phyloP scores from a whole-genome alignment of 805 yeast species.

The Starmerella floricola region DNA sequence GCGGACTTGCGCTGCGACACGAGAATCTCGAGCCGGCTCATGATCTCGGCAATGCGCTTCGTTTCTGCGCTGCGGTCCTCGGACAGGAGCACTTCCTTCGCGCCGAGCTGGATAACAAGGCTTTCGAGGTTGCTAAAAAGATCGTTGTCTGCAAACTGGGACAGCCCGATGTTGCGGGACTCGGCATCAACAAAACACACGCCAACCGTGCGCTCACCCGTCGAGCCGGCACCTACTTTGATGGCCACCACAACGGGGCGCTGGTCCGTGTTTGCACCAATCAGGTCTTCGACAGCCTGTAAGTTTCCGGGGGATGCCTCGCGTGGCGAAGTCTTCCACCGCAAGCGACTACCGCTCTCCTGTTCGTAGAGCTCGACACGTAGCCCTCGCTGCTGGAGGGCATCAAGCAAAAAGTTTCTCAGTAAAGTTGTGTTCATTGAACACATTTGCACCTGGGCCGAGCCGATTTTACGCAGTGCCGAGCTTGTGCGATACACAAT shows the following conservation, averaged over 20 bases:
- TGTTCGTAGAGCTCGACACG: constrained; percentile 72
- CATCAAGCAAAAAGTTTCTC: constrained; percentile 47
- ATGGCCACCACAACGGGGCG: constrained; percentile 45
- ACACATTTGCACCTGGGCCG: constrained; percentile 32
- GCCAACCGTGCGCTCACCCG: constrained; percentile 49
- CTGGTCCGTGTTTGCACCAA: constrained; percentile 37
- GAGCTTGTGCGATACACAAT: constrained; percentile 70
- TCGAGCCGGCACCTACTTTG: constrained; percentile 30
- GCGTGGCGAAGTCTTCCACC: constrained; percentile 44
- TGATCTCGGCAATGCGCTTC: constrained; percentile 52
- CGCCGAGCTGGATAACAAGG: constrained; percentile 74
- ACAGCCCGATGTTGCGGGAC: constrained; percentile 50
- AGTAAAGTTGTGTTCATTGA: constrained; percentile 67
- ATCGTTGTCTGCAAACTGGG: constrained; percentile 80
- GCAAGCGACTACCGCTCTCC: constrained; percentile 24
- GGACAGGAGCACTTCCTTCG: constrained; percentile 62
- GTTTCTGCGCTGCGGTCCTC: constrained; percentile 34
- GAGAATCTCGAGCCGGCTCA: constrained; percentile 69
- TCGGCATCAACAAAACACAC: constrained; percentile 69
- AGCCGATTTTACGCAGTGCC: constrained; percentile 46
- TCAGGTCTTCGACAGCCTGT: constrained; percentile 60
- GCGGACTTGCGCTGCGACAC: constrained; percentile 46
- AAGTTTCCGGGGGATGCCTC: constrained; percentile 84
- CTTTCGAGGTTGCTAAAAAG: constrained; percentile 78
- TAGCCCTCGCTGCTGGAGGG: constrained; percentile 56